phyloP scores from a whole-genome alignment of 441 rosid genomes.

The Adansonia rubrostipa region DNA sequence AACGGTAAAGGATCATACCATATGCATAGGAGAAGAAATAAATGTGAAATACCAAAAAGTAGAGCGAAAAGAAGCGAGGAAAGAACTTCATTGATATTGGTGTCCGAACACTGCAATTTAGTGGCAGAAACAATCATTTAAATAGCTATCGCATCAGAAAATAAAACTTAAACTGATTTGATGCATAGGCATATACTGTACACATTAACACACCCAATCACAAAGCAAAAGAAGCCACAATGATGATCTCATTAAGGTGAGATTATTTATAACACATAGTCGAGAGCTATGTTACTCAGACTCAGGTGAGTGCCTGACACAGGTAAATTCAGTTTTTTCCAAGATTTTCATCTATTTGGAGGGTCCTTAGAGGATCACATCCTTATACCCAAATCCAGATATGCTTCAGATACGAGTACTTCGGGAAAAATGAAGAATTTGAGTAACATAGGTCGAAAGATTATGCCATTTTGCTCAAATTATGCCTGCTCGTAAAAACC shows the following conservation, averaged over 20 bases:
- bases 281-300: background rate
- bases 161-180: background rate
- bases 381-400: too few relatives aligned
- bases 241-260: background rate
- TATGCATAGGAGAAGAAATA: conserved; percentile 93
- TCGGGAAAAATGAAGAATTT: background rate
- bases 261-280: background rate
- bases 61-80: conserved; percentile 95
- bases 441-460: background rate
- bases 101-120: conserved; percentile 83
- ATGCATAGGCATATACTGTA: background rate
- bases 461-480: background rate
- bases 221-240: background rate
- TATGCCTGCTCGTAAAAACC: background rate
- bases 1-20: conserved; percentile 52
- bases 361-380: too few relatives aligned
- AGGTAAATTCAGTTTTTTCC: background rate
- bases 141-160: conserved; percentile 11
- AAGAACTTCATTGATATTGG: conserved; percentile 99
- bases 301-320: background rate
- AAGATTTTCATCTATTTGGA: too few relatives aligned
- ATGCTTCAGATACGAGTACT: too few relatives aligned
- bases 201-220: background rate
- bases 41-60: conserved; percentile 96
- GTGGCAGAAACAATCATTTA: conserved; percentile 31